Conservation (phyloP, 768 basidiomycete species). For the Phlebiopsis gigantea region DNA sequence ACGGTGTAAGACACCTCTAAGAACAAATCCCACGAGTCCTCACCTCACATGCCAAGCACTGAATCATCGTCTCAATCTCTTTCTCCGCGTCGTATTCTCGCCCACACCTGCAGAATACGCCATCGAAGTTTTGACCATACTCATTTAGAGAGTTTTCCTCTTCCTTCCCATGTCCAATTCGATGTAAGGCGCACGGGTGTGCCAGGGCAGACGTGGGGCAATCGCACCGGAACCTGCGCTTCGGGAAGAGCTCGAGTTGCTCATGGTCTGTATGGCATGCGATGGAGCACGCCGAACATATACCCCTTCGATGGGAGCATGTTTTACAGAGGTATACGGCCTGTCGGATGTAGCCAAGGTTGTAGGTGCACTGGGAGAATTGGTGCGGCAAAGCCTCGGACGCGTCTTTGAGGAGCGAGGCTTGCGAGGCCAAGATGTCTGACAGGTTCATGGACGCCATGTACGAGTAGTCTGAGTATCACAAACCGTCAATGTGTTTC, state of each 20-base stretch:
- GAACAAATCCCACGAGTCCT: constrained; percentile 17
- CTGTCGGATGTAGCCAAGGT: constrained; percentile 47
- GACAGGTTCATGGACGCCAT: constrained; percentile 22
- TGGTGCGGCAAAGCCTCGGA: constrained; percentile 37
- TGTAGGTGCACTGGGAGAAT: constrained; percentile 38
- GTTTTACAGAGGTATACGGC: constrained; percentile 79
- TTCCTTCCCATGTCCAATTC: constrained; percentile 48
- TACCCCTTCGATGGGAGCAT: constrained; percentile 60
- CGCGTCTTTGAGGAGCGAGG: constrained; percentile 32
- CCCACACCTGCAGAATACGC: constrained; percentile 71
- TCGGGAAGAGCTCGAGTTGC: constrained; percentile 84
- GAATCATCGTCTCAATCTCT: constrained; percentile 84
- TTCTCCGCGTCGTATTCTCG: constrained; percentile 64
- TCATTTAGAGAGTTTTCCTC: constrained; percentile 49
- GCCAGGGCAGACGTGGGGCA: constrained; percentile 66
- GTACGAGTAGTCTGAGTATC: too few relatives aligned
- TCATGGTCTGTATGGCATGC: constrained; percentile 86
- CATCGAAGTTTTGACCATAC: constrained; percentile 73
- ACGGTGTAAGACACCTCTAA: background rate
- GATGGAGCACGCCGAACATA: constrained; percentile 81
- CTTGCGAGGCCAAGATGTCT: constrained; percentile 26
- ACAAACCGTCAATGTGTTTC: too few relatives aligned
- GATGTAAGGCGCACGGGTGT: constrained; percentile 63
- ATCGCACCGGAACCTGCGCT: constrained; percentile 78
- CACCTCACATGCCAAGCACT: constrained; percentile 83